Base-by-base conservation (phyloP, 768 basidiomycete genomes). In the Pisolithus sp. region DNA sequence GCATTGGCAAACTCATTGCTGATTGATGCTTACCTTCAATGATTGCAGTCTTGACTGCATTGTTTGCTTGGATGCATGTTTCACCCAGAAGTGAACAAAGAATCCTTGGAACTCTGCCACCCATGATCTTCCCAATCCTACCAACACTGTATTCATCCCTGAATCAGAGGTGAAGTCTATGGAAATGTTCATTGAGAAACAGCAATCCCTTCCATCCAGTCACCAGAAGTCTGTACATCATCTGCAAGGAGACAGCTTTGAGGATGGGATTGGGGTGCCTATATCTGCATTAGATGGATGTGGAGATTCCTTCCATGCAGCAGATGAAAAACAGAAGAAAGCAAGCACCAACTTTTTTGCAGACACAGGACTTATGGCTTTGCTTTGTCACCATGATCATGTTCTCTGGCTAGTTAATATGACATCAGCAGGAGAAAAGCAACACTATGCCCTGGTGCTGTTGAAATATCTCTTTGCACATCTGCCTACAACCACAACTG, bases 271-370 rank as follows among this genome's bases (percentile, higher is more conserved):
- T 50, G 49, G 46, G 23, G 62, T 72, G 0, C 65, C 68, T 4
- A 53, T 51, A 3, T 61, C 66, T 21, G 60, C 66, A 5, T 58
- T 72, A 1, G 59, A 72, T 59, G 69, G 49, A 4, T 73, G 71
- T 49, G 44, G 62, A 23, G 61, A 62, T 2, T 66, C 65, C 13
- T 73, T 72, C 52, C 23, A 44, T 17, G 59, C 53, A 2, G 56
- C 52, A 18, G 53, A 57, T 23, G 55, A 57, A 50, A 49, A 51
- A 24, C 49, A 47, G 3, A 26, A 54, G 26, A 57, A 57, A 51
- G 68, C 66, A 5, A 55, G 57, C 34, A 54, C 41, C 4, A 13
- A 15, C 6, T 57, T 54, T 24, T 62, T 52, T 44, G 40, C 40
- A 41, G 53, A 57, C 48, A 61, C 53, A 7, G 60, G 59, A 5